Percentiles rank a stretch among this genome's conserved stretches.
These are phyloP conservation scores for Daldinia decipiens DNA, from an alignment of 495 filamentous ascomycete species.

Conservation along the genomic window DNA sequence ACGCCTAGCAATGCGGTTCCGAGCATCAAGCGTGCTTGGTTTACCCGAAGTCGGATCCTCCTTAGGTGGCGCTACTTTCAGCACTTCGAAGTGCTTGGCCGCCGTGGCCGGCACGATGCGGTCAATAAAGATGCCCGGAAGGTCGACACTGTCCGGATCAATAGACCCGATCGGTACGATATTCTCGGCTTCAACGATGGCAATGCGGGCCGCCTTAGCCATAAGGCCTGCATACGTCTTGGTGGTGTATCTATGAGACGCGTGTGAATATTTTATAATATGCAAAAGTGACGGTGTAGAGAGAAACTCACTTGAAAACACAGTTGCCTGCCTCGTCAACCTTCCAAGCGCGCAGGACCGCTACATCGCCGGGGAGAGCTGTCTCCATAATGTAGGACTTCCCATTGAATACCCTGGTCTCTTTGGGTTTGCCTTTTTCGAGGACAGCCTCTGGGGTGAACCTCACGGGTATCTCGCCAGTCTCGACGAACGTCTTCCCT, in stretches of 20 bases:
- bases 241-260: constrained; percentile 63
- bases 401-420: constrained; percentile 69
- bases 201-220: constrained; percentile 70
- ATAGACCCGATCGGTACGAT: constrained; percentile 70
- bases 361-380: constrained; percentile 70
- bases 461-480: constrained; percentile 67
- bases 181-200: constrained; percentile 75
- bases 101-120: constrained; percentile 68
- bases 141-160: constrained; percentile 65
- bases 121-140: constrained; percentile 72
- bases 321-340: constrained; percentile 72
- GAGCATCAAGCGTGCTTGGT: constrained; percentile 50
- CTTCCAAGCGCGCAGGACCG: constrained; percentile 71
- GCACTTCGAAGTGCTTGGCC: constrained; percentile 65
- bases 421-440: constrained; percentile 64
- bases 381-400: constrained; percentile 70
- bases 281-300: too few species aligned
- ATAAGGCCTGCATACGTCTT: constrained; percentile 67
- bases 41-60: constrained; percentile 25
- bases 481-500: constrained; percentile 67
- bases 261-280: background rate
- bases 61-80: constrained; percentile 52
- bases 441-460: constrained; percentile 64
- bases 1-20: constrained; percentile 67
- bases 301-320: constrained; percentile 60